Evolutionary conservation across 306 rosid species (phyloP).

Genomic region (Prunus kanzakura): DNA sequence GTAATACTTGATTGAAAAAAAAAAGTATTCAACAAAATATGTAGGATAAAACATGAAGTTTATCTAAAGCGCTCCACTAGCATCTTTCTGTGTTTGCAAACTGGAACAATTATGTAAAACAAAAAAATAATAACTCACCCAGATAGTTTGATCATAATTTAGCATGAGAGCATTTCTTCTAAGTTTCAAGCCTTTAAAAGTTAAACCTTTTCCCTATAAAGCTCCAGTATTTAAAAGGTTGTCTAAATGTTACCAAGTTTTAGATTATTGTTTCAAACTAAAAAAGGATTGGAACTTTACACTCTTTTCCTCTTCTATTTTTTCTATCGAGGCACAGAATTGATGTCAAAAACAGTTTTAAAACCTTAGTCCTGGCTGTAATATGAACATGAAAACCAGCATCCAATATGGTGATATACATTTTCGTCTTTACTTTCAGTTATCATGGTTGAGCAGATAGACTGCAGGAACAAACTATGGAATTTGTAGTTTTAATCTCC

Average conservation of each 20-base stretch:
- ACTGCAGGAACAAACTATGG: not conserved
- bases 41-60: not conserved
- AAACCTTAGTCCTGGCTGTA: not conserved
- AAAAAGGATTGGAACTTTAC: too few relatives aligned
- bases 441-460: not conserved
- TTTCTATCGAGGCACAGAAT: not conserved
- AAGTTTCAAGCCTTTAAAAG: constrained; percentile 2
- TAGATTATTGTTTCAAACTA: not conserved
- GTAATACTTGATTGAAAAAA: not conserved
- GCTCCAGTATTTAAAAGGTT: not conserved
- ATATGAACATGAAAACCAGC: not conserved
- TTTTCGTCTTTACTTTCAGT: not conserved
- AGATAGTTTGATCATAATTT: not conserved
- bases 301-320: not conserved
- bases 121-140: not conserved
- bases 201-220: not conserved
- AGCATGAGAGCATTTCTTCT: not conserved
- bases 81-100: not conserved
- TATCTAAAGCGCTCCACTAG: not conserved
- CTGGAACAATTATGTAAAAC: not conserved
- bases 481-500: not conserved
- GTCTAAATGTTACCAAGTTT: not conserved
- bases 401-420: not conserved
- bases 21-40: not conserved
- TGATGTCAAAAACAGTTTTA: not conserved